Percentiles rank a stretch among this genome's conserved stretches.
Evolutionary conservation across 2,329 filamentous ascomycete genomes (phyloP).

Genomic region (Mariannaea elegans): DNA sequence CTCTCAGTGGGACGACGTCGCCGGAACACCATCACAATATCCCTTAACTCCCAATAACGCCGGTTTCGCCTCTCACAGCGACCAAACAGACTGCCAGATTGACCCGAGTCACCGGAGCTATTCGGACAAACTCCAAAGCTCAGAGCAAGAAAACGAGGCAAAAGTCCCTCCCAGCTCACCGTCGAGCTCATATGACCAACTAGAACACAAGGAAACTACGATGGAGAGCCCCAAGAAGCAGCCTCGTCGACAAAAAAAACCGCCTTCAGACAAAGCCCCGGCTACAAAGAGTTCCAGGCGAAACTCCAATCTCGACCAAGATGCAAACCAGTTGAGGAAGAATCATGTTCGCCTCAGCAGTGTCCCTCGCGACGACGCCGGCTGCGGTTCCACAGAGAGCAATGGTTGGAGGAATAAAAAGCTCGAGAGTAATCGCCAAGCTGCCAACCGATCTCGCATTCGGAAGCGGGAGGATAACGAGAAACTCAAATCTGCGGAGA

Average conservation of each 20-base stretch:
- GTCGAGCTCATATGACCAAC: background rate
- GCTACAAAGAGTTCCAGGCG: background rate
- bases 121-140: background rate
- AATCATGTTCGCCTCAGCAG: background rate
- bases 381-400: background rate
- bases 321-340: background rate
- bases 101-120: background rate
- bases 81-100: background rate
- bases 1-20: background rate
- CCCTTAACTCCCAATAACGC: background rate
- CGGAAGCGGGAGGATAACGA: conserved; percentile 19
- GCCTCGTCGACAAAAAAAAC: background rate
- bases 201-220: background rate
- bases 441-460: conserved; percentile 20
- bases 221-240: background rate
- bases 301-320: background rate
- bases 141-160: background rate
- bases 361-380: background rate
- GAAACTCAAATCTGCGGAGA: conserved; percentile 15
- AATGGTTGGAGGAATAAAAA: background rate
- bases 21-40: background rate
- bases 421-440: conserved; percentile 12
- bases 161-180: background rate
- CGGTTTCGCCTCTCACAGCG: background rate
- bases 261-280: background rate